Evolutionary conservation across 78 protist species (phyloP).

Genomic region (Cavenderia fasciculata): DNA sequence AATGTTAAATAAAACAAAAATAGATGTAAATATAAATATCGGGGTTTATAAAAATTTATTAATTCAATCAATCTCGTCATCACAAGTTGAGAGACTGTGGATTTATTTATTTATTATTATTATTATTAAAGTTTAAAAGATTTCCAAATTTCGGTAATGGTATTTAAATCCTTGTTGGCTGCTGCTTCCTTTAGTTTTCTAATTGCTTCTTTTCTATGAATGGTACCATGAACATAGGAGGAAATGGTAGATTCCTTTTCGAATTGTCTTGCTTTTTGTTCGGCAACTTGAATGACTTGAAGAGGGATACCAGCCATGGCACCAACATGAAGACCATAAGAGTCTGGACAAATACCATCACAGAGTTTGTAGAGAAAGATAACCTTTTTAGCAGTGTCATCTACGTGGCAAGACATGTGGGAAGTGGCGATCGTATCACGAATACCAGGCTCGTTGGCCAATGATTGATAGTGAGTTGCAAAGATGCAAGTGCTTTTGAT

Average conservation of each 20-base stretch:
- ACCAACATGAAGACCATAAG: conserved; percentile 98
- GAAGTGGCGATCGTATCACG: conserved; percentile 19
- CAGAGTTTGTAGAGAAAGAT: conserved; percentile 92
- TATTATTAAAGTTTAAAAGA: no score
- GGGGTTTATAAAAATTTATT: no score
- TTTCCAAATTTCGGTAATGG: no score
- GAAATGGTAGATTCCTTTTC: conserved; percentile 67
- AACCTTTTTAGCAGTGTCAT: conserved; percentile 81
- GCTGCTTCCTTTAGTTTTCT: no score
- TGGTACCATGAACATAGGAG: conserved; percentile 56
- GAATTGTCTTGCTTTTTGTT: conserved; percentile 62
- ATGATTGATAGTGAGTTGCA: conserved; percentile 98
- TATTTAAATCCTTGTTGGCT: no score
- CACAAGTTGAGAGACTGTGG: no score
- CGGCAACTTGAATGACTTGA: conserved; percentile 70
- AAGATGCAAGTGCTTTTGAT: conserved; percentile 91
- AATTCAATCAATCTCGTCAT: no score
- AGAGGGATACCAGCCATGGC: conserved; percentile 90
- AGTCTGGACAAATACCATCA: conserved; percentile 86
- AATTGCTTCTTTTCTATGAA: no score
- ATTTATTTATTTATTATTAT: no score
- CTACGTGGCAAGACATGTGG: conserved; percentile 90
- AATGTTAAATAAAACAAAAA: no score
- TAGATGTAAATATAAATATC: no score
- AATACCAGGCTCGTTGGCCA: conserved; percentile 86